Evolutionary conservation across 2,329 filamentous ascomycete genomes (phyloP).

Genomic region (Herpotrichia juniperi): DNA sequence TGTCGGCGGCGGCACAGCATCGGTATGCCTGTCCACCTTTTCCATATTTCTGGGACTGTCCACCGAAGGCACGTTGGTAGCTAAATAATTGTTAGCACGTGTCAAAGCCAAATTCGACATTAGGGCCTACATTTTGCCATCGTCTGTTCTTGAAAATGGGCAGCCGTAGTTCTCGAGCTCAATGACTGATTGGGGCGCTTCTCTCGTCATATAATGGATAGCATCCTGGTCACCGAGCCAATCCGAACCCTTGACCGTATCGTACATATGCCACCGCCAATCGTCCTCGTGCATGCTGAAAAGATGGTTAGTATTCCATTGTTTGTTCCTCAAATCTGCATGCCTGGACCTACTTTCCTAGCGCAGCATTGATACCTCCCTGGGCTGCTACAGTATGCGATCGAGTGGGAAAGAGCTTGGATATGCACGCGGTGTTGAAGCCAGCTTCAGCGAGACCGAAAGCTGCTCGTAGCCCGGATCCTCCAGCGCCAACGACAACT

Average conservation of each 20-base stretch:
- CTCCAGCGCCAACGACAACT: constrained; percentile 86
- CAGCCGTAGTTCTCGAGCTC: constrained; percentile 98
- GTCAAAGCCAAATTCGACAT: not conserved
- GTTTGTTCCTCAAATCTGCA: not conserved
- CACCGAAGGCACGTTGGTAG: constrained; percentile 98
- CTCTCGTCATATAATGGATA: constrained; percentile 98
- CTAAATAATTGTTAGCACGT: constrained; percentile 47
- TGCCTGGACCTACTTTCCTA: constrained; percentile 67
- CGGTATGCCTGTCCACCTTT: constrained; percentile 98
- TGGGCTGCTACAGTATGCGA: constrained; percentile 79
- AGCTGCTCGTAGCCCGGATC: constrained; percentile 79
- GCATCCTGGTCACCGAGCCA: constrained; percentile 98
- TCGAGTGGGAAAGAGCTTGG: constrained; percentile 84
- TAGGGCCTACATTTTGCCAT: constrained; percentile 80
- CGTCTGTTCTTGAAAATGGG: constrained; percentile 94
- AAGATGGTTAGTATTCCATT: constrained; percentile 5
- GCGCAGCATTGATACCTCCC: constrained; percentile 85
- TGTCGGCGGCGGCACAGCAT: constrained; percentile 93
- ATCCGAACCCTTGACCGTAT: constrained; percentile 96
- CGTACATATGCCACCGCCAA: constrained; percentile 99
- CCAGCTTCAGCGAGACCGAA: constrained; percentile 87
- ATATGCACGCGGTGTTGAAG: constrained; percentile 88
- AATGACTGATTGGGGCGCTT: constrained; percentile 88
- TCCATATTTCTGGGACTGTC: constrained; percentile 91
- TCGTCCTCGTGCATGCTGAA: constrained; percentile 91